A percentile compares a stretch with the other conserved stretches of the same genome.
These are phyloP conservation scores for Gracilaria domingensis DNA, from an alignment of 23 red algal genomes.

Conservation along the genomic window DNA sequence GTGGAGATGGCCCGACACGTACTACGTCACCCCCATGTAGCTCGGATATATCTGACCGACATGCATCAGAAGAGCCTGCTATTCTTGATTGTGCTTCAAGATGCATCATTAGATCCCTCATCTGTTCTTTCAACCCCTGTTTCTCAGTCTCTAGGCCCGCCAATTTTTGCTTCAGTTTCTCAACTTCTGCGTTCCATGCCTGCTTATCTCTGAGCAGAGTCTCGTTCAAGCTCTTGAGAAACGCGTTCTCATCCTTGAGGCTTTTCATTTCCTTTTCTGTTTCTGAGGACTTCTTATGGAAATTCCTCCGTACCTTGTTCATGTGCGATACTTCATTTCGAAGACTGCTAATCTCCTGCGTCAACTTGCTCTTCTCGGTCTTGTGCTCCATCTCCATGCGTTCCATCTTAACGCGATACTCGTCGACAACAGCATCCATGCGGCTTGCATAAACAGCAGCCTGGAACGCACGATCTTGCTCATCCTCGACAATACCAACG, in stretches of 20 bases:
- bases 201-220: constrained; percentile 78
- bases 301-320: constrained; percentile 10
- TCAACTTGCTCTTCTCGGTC: constrained; percentile 12
- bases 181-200: constrained; percentile 51
- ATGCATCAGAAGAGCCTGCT: constrained; percentile 36
- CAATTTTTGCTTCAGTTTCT: constrained; percentile 11
- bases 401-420: constrained; percentile 54
- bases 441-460: constrained; percentile 75
- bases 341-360: constrained; percentile 17
- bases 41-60: constrained; percentile 63
- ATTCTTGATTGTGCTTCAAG: constrained; percentile 63
- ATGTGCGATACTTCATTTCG: constrained; percentile 45
- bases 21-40: constrained; percentile 54
- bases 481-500: constrained; percentile 56
- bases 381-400: constrained; percentile 41
- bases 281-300: constrained; percentile 29
- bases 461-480: constrained; percentile 54
- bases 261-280: constrained; percentile 62
- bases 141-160: constrained; percentile 18
- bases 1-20: constrained; percentile 52
- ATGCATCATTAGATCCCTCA: constrained; percentile 70
- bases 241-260: constrained; percentile 72
- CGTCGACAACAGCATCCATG: constrained; percentile 65
- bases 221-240: constrained; percentile 84
- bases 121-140: constrained; percentile 50